phyloP scores from a whole-genome alignment of 2,329 filamentous ascomycete genomes.

The Biscogniauxia mediterranea region DNA sequence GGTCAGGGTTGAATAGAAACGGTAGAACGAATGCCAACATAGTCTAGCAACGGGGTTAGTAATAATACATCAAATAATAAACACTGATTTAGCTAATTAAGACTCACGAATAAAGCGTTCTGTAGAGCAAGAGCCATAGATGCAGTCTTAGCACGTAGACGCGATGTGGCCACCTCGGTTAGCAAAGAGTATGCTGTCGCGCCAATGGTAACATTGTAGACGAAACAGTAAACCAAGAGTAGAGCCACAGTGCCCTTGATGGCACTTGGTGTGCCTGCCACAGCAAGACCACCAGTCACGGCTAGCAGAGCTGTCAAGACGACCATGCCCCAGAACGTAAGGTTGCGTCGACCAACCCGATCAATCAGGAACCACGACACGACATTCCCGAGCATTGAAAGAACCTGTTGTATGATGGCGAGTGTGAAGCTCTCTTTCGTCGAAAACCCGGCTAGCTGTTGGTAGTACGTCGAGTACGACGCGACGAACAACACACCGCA shows the following conservation, averaged over 20 bases:
- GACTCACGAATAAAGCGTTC: neutral
- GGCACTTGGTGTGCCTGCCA: neutral
- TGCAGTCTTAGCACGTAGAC: neutral
- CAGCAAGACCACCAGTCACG: neutral
- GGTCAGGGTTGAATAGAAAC: neutral
- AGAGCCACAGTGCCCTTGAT: neutral
- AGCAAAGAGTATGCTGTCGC: neutral
- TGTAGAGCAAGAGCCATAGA: neutral
- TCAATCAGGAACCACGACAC: neutral
- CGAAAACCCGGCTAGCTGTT: neutral
- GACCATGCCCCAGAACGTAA: neutral
- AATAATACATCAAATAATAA: neutral
- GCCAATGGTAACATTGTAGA: neutral
- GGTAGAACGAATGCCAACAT: neutral
- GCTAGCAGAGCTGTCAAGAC: neutral
- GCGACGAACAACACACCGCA: neutral
- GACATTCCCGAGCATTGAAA: neutral
- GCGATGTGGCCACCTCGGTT: neutral
- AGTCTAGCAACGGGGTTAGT: neutral
- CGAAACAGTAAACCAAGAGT: neutral
- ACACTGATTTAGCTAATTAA: neutral
- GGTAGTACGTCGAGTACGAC: neutral
- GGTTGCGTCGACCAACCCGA: neutral
- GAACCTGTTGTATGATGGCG: neutral
- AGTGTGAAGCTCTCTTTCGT: neutral